Evolutionary conservation across 116 monocot genomes (phyloP), one percentile per base, ranked within the genome.

Genomic region (Papilionanthe hybrid): DNA sequence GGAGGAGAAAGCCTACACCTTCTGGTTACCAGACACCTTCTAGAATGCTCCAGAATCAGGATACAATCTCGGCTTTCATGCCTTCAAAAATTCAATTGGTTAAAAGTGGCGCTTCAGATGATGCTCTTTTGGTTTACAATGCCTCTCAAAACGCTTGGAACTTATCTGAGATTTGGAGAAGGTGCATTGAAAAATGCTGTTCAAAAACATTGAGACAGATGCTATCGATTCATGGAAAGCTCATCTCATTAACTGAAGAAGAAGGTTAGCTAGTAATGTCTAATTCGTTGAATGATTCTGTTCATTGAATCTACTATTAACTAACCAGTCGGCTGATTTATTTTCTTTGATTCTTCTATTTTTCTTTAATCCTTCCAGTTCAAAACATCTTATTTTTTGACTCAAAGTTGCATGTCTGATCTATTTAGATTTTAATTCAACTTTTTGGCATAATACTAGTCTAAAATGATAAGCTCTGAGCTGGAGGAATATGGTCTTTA

Each of bases 101-200:
- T 72, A 44, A 80, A 47, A 77, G 23, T 71, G 22, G 27, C 25
- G 41, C 72, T 45, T 13, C 22, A 17, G 37, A 81, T 53, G 63
- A 55, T 43, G 20, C 71, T 57, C 76, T 30, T 10, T 75, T 19
- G 28, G 77, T 81, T 83, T 77, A 29, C 37, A 37, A 79, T 66
- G 41, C 82, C 41, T n/a, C 29, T 15, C 25, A 25, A 69, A 86
- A 66, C 71, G 77, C 82, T 55, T 83, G 79, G 22, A 86, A 87
- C 49, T 43, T 94, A 80, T 86, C 78, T 72, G 88, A 79, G 37
- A 86, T 98, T 80, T 98, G 98, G 98, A 87, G 78, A 81, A 77
- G 60, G 48, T 94, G 95, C 81, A 87, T 94, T 55, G 87, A 91
- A 18, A 86, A 79, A 49, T 94, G 92, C 55, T 90, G 90, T 76